Base-by-base conservation (phyloP, 257 asterid species). In the Nyctanthes arbortristis region DNA sequence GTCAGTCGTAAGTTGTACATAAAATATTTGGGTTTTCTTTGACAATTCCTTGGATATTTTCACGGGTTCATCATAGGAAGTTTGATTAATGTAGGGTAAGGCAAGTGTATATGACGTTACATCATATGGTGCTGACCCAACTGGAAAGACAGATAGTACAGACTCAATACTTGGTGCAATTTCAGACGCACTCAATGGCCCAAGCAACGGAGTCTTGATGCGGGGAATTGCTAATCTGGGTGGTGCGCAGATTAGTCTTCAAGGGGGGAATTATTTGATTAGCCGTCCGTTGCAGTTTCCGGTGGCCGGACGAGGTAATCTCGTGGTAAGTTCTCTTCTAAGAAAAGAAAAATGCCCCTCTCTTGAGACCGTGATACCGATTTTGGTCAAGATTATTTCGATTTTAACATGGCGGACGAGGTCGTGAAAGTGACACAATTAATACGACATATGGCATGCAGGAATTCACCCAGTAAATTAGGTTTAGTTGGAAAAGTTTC, bases 91-190 rank as follows among this genome's bases (percentile, higher is more conserved):
- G 47, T 73, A 89, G 93, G 79, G 27, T 14, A 47, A 40, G 2
- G 4, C 72, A 1, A 65, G 76, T 57, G 82, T 86, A 1, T 93
- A 87, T 49, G 91, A 80, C 24, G 91, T 87, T 58, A 84, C 92
- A 11, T 73, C 90, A 13, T 93, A 90, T 36, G 97, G 97, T 8
- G 98, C 96, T 7, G 98, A 93, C 83, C 97, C 98, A 39, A 84
- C 88, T 3, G 96, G 96, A 11, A 75, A 75, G 72, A 9, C 27
- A 0, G 96, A 93, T 65, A 93, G 97, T 58, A 93, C 96, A 3
- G 81, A 85, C 10, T 92, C 96, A 4, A 72, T 93, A 68, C 72
- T 80, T 1, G 62, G 70, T 22, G 99, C 96, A 2, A 63, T 93
- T 27, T 55, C 88, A 0, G 97, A 86, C 27, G 99, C 97, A 11